A percentile compares a stretch with the other conserved stretches of the same genome.
These are phyloP conservation scores for Blepharisma japonicum DNA, from an alignment of 73 alveolate species.

Conservation along the genomic window DNA sequence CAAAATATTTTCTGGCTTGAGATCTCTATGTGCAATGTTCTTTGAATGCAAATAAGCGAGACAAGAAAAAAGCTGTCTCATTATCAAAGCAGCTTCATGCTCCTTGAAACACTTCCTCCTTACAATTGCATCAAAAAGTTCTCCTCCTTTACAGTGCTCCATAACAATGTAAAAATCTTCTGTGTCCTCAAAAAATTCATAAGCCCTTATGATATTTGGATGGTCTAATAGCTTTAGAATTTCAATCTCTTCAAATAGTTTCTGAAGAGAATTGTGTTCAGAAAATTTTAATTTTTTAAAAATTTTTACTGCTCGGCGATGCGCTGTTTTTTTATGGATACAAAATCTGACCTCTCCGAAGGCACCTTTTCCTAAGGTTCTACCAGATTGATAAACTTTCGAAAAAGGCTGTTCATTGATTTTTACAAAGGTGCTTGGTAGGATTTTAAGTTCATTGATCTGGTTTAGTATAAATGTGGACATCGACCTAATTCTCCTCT, in stretches of 20 bases:
- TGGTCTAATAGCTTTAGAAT: slow-evolving; percentile 43
- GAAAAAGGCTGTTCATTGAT: too few species aligned
- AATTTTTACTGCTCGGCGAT: slow-evolving; percentile 66
- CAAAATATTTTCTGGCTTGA: slow-evolving; percentile 89
- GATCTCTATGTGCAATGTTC: slow-evolving; percentile 91
- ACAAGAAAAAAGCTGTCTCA: slow-evolving; percentile 66
- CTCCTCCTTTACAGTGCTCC: slow-evolving; percentile 49
- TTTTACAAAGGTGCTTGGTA: too few species aligned
- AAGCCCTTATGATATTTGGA: slow-evolving; percentile 43
- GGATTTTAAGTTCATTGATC: too few species aligned
- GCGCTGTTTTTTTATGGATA: slow-evolving; percentile 51
- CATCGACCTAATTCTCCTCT: too few species aligned
- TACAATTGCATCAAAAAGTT: slow-evolving; percentile 37
- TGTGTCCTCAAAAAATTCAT: slow-evolving; percentile 38
- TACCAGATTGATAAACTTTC: neutral
- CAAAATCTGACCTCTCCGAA: slow-evolving; percentile 62
- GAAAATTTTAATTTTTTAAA: slow-evolving; percentile 56
- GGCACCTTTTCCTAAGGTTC: slow-evolving; percentile 62
- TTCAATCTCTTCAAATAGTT: slow-evolving; percentile 34
- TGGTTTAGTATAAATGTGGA: too few species aligned
- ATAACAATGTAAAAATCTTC: slow-evolving; percentile 35
- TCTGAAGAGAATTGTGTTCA: slow-evolving; percentile 6
- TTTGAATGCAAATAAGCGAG: slow-evolving; percentile 78
- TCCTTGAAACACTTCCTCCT: neutral
- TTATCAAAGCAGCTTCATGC: slow-evolving; percentile 41